Evolutionary conservation across 305 asterid genomes (phyloP), one percentile per base, ranked within the genome.

Genomic region (Plantago coronopus): DNA sequence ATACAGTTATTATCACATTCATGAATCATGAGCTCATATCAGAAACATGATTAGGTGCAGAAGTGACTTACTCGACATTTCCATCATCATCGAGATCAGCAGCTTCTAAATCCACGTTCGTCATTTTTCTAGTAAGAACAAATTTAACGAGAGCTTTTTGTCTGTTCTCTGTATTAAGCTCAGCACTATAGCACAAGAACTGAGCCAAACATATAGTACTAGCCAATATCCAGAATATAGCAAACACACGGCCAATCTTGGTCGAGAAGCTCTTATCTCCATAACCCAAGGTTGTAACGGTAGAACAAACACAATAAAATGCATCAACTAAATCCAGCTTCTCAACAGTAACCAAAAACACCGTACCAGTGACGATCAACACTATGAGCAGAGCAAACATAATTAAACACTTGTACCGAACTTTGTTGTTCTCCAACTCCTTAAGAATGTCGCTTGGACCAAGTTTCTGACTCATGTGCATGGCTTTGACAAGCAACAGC

Each of bases 261-360:
- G 95, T 87, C 10, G 99, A 80, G 78, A 93, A 93, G 78, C 95
- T 87, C 56, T 79, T 79, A 68, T 93, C 99, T 56, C 97, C 97
- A 29, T 93, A 93, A 5, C 97, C 99, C 57, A 93, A 79, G n/a
- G 96, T 89, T 21, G 99, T 85, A 58, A 93, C 55, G 16, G 97
- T 85, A 25, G 86, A 81, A 73, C 89, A 85, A 49, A 87, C 94
- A 8, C 97, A 93, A 42, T 93, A 93, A 60, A 93, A 68, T 17
- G 97, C 94, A 66, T 89, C 96, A 4, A 93, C 57, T 17, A 75
- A 5, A 21, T 71, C 77, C 63, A 93, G 51, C 31, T 78, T 74
- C 85, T 93, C 96, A 37, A 87, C 71, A 48, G 59, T 72, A 31
- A 50, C 64, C 38, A 93, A 73, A 66, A 89, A 75, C 10, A 75